These are phyloP conservation scores for Mycena alexandri DNA, from an alignment of 768 basidiomycete species.

Conservation along the genomic window DNA sequence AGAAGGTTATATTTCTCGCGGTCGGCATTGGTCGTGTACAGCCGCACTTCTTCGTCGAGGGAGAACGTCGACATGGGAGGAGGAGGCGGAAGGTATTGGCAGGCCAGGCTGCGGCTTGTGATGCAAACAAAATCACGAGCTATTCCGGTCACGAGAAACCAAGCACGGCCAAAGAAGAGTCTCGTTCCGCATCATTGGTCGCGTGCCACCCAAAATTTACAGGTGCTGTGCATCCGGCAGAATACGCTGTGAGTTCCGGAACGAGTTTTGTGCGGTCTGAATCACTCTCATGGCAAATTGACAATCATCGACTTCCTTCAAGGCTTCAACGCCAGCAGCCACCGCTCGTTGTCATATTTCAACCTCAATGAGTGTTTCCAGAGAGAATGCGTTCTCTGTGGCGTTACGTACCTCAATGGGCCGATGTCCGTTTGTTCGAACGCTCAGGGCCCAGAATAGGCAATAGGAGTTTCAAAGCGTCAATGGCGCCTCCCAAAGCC, in stretches of 20 bases:
- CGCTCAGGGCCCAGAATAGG: constrained; percentile 5
- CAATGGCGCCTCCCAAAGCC: constrained; percentile 16
- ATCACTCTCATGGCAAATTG: too few relatives aligned
- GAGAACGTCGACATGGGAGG: constrained; percentile 59
- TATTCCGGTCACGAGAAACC: constrained; percentile 15
- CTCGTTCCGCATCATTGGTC: not conserved
- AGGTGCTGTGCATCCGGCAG: too few relatives aligned
- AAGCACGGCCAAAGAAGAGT: constrained; percentile 18
- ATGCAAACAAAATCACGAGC: not conserved
- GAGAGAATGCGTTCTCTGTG: too few relatives aligned
- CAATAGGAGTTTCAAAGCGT: constrained; percentile 24
- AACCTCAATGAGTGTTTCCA: too few relatives aligned
- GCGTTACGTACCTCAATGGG: too few relatives aligned
- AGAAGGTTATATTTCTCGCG: constrained; percentile 90
- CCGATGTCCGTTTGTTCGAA: not conserved
- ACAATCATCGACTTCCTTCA: too few relatives aligned
- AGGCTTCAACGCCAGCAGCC: too few relatives aligned
- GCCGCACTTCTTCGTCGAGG: constrained; percentile 92
- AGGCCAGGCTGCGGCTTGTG: not conserved
- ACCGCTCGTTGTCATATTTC: too few relatives aligned
- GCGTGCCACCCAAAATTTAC: too few relatives aligned
- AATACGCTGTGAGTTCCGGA: too few relatives aligned
- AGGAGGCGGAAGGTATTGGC: not conserved
- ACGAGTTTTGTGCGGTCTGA: too few relatives aligned
- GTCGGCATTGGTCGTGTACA: constrained; percentile 90